These are phyloP conservation scores for Russula sp. DNA, from an alignment of 768 basidiomycete species.

Conservation along the genomic window DNA sequence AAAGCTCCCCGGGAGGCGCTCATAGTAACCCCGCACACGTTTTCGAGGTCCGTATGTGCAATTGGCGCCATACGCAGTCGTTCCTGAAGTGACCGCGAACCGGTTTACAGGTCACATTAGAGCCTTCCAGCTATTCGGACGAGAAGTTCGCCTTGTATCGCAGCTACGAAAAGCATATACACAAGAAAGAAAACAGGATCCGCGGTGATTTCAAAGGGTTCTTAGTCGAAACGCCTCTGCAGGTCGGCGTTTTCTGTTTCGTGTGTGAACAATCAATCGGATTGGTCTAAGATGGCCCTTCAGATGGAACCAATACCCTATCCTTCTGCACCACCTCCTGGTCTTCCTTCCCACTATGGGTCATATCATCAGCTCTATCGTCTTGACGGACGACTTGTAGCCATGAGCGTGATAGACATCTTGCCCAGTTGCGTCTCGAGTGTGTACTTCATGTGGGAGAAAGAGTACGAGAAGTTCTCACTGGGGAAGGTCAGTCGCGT, in stretches of 20 bases:
- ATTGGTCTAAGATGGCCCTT: not conserved
- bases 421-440: slow-evolving; percentile 78
- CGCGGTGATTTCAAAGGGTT: slow-evolving; percentile 58
- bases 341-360: slow-evolving; percentile 78
- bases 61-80: not conserved
- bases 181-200: slow-evolving; percentile 53
- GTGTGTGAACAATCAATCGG: not conserved
- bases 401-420: slow-evolving; percentile 84
- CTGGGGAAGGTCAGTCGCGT: slow-evolving; percentile 61
- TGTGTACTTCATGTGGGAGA: slow-evolving; percentile 88
- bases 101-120: slow-evolving; percentile 53
- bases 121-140: slow-evolving; percentile 63
- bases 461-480: slow-evolving; percentile 57
- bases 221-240: slow-evolving; percentile 70
- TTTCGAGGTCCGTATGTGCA: slow-evolving; percentile 45
- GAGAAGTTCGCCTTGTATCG: slow-evolving; percentile 79
- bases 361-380: slow-evolving; percentile 87
- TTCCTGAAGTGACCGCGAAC: not conserved
- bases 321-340: slow-evolving; percentile 35
- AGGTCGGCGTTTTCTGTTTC: slow-evolving; percentile 36
- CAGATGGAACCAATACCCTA: slow-evolving; percentile 62
- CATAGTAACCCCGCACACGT: slow-evolving; percentile 35
- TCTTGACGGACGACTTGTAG: slow-evolving; percentile 75
- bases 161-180: slow-evolving; percentile 73
- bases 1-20: slow-evolving; percentile 32